Base-by-base conservation (phyloP, 2,329 filamentous ascomycete species). In the Pseudonectria foliicola region DNA sequence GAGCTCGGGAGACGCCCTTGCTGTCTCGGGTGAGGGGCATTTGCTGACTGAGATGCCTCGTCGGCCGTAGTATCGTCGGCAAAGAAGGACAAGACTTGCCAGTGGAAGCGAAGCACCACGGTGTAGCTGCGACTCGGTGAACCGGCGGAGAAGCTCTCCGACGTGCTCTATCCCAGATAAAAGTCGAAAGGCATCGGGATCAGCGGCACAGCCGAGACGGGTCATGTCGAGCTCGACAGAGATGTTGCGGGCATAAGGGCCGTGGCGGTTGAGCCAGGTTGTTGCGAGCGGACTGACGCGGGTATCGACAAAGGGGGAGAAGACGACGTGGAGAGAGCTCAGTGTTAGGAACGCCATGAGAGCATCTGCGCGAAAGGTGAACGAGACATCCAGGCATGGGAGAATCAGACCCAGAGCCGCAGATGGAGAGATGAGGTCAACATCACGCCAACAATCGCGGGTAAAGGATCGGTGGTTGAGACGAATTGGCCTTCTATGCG, bases 141-240 rank as follows among this genome's bases (percentile, higher is more conserved):
- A 61, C 7, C 38, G 27, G 1, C 42, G 26, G 3, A 66, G 45
- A 4, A 60, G 43, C 0, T 21, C 14, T 12, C 53, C 51, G 2
- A 61, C 43, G 3, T 51, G 41, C 2, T 48, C 37, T 1, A 54
- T 40, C 6, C 50, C 52, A 0, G 55, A 43, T 0, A 42, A 33
- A 2, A 66, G 37, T 0, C 31, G 27, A 1, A 33, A 37, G 0
- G 60, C 58, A 1, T 42, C 34, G 4, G 44, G 44, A 1, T 39
- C 32, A 3, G 49, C 39, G 3, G 60, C 60, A 14, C 60, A 61
- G 2, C 56, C 52, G 7, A 64, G 47, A 10, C 52, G 56, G 1
- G 64, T 57, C 45, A 66, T 49, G 39, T 68, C 66, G 2, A 69
- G 21, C 39, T 69, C 66, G 8, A 69, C 31, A 2, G 55, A 53